Conservation (phyloP, 192 early-diverging fungal species). For the Gamsiella multidivaricata region DNA sequence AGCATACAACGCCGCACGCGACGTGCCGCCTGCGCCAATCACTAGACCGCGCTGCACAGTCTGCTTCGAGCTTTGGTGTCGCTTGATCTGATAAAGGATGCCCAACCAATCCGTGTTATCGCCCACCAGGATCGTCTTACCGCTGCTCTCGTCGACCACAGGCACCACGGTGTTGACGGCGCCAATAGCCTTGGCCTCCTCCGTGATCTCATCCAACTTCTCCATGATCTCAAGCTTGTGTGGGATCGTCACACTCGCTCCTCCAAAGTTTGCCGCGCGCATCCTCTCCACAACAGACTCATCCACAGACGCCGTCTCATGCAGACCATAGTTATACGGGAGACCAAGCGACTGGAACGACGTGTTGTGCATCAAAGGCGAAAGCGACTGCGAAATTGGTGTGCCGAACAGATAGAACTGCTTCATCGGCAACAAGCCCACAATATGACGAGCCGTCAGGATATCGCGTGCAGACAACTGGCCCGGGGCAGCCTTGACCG, state of each 20-base stretch:
- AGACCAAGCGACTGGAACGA: conserved; percentile 87
- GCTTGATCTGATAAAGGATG: conserved; percentile 75
- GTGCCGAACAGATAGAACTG: conserved; percentile 89
- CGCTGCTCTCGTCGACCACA: conserved; percentile 27
- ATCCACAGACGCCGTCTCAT: conserved; percentile 74
- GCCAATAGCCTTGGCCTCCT: conserved; percentile 88
- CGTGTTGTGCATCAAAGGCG: conserved; percentile 93
- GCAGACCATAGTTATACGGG: conserved; percentile 82
- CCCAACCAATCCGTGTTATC: conserved; percentile 98
- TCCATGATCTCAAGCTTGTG: conserved; percentile 90
- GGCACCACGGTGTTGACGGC: conserved; percentile 91
- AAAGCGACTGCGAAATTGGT: conserved; percentile 91
- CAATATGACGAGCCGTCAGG: conserved; percentile 69
- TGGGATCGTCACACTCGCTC: conserved; percentile 96
- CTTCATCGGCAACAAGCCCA: conserved; percentile 74
- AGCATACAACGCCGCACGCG: conserved; percentile 90
- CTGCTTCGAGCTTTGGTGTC: conserved; percentile 42
- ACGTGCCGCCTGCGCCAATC: conserved; percentile 95
- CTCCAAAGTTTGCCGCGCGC: conserved; percentile 79
- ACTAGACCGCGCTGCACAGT: conserved; percentile 71
- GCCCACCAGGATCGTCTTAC: conserved; percentile 67
- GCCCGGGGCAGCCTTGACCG: conserved; percentile 89
- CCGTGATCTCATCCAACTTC: conserved; percentile 76
- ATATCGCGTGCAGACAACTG: conserved; percentile 90
- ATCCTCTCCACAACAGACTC: conserved; percentile 66